Evolutionary conservation across 2,329 filamentous ascomycete species (phyloP).

Genomic region (Microsporum canis): DNA sequence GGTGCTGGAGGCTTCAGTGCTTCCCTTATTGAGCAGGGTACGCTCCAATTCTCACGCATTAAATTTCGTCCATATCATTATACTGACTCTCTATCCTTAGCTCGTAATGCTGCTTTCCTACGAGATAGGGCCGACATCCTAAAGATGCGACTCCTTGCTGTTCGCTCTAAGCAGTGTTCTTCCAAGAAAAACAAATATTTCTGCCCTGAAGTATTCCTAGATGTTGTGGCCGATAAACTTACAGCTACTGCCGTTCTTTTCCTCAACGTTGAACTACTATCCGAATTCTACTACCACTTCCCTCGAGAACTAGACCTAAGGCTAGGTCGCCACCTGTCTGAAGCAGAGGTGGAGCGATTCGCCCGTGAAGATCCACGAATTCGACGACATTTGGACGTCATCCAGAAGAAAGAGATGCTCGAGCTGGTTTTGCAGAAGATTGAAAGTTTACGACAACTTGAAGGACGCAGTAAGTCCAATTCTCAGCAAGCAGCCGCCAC

Average conservation of each 20-base stretch:
- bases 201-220: conserved; percentile 95
- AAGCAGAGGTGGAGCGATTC: conserved; percentile 75
- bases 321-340: conserved; percentile 67
- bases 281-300: conserved; percentile 97
- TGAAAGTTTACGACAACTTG: conserved; percentile 74
- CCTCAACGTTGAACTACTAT: conserved; percentile 89
- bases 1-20: conserved; percentile 92
- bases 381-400: conserved; percentile 77
- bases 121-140: conserved; percentile 83
- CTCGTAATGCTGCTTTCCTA: conserved; percentile 80
- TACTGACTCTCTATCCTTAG: not conserved
- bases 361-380: conserved; percentile 90
- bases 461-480: conserved; percentile 56
- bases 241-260: conserved; percentile 93
- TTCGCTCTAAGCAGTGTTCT: conserved; percentile 83
- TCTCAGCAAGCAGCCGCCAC: conserved; percentile 27
- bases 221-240: conserved; percentile 88
- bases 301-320: conserved; percentile 81
- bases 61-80: not conserved
- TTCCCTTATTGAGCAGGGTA: conserved; percentile 71
- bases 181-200: conserved; percentile 83
- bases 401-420: conserved; percentile 79
- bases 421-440: conserved; percentile 94
- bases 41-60: conserved; percentile 16
- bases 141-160: conserved; percentile 74